Conservation (phyloP, 148 eudicot genomes). For the Chenopodium berlandieri region DNA sequence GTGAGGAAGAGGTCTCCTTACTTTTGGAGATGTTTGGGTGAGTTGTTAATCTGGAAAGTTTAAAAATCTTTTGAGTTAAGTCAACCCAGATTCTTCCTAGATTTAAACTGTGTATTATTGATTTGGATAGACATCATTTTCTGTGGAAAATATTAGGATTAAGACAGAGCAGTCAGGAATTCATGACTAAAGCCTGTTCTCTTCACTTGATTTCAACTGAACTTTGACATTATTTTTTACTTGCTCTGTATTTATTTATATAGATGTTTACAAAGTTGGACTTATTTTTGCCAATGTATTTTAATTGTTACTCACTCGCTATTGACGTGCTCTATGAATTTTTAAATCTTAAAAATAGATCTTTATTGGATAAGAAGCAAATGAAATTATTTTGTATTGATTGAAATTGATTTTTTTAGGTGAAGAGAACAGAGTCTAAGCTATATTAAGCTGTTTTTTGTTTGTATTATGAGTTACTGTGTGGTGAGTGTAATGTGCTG, state of each 20-base stretch:
- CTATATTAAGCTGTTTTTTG: neutral
- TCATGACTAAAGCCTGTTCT: neutral
- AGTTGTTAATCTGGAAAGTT: neutral
- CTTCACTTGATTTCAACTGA: too few relatives aligned
- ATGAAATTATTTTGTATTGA: too few relatives aligned
- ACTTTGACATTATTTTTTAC: too few relatives aligned
- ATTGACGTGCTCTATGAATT: too few relatives aligned
- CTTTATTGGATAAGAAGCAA: too few relatives aligned
- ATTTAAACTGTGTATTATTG: neutral
- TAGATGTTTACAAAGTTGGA: too few relatives aligned
- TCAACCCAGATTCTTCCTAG: neutral
- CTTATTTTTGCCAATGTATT: too few relatives aligned
- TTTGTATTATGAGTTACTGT: neutral
- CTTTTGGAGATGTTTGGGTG: slow-evolving; percentile 83
- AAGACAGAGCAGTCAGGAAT: neutral
- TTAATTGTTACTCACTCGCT: too few relatives aligned
- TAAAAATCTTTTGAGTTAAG: neutral
- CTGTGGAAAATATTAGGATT: neutral
- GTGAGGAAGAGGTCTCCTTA: slow-evolving; percentile 85
- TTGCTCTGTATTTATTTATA: too few relatives aligned
- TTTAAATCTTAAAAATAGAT: too few relatives aligned
- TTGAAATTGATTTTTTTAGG: too few relatives aligned
- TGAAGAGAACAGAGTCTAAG: neutral
- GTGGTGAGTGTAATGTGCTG: neutral
- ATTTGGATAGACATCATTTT: neutral